These are phyloP conservation scores for Dispira parvispora DNA, from an alignment of 192 early-diverging fungal genomes.

Conservation along the genomic window DNA sequence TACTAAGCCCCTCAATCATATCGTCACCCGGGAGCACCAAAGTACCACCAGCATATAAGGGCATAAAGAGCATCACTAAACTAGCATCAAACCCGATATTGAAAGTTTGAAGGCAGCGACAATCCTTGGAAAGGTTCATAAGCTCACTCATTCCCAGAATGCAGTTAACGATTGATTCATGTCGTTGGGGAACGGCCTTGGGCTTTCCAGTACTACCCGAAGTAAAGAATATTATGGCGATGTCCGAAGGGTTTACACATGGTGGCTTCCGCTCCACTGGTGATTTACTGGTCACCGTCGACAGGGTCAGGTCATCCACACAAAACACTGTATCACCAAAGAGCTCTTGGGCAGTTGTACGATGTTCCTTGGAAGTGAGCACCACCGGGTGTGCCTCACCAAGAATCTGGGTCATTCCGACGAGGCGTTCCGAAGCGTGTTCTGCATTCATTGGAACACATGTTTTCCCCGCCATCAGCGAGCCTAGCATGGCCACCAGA, in stretches of 20 bases:
- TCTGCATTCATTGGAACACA: not conserved
- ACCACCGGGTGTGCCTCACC: too few relatives aligned
- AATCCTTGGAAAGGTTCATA: not conserved
- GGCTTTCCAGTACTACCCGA: slow-evolving; percentile 7
- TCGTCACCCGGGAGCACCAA: not conserved
- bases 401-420: not conserved
- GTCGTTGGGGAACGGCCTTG: not conserved
- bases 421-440: too few relatives aligned
- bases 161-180: not conserved
- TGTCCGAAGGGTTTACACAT: not conserved
- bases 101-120: not conserved
- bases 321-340: not conserved
- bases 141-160: not conserved
- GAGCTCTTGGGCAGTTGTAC: too few relatives aligned
- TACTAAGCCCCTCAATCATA: not conserved
- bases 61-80: not conserved
- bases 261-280: not conserved
- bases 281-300: not conserved
- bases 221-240: not conserved
- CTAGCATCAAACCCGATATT: not conserved
- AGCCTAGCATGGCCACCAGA: not conserved
- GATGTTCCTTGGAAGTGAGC: too few relatives aligned
- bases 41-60: slow-evolving; percentile 2
- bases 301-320: not conserved
- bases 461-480: not conserved